These are phyloP conservation scores for Jamesozyma piceae DNA, from an alignment of 805 yeast genomes.

Conservation along the genomic window DNA sequence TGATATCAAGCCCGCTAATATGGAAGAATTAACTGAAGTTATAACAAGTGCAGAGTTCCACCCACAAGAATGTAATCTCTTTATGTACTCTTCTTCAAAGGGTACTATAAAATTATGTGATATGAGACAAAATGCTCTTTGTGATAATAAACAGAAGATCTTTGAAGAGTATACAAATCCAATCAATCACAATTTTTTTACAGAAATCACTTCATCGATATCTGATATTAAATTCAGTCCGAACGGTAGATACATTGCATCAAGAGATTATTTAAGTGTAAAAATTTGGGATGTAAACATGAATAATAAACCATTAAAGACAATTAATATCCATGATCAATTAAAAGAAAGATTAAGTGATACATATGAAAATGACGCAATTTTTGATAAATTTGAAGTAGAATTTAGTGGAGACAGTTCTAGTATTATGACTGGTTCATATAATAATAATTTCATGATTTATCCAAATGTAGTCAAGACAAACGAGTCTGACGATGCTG, in stretches of 20 bases:
- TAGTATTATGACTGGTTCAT: constrained; percentile 92
- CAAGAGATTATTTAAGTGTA: constrained; percentile 94
- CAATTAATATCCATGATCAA: constrained; percentile 92
- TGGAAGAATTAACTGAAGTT: constrained; percentile 98
- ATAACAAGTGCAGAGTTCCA: constrained; percentile 95
- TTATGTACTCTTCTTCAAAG: constrained; percentile 91
- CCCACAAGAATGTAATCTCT: constrained; percentile 82
- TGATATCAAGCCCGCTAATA: constrained; percentile 93
- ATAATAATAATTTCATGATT: constrained; percentile 93
- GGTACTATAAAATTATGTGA: constrained; percentile 93
- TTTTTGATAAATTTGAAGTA: constrained; percentile 96
- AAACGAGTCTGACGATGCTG: constrained; percentile 12
- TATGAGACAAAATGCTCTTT: constrained; percentile 90
- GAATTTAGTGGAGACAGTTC: constrained; percentile 88
- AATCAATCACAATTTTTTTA: constrained; percentile 84
- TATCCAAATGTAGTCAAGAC: constrained; percentile 70
- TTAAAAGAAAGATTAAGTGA: constrained; percentile 89
- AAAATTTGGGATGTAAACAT: constrained; percentile 97
- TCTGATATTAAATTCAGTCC: constrained; percentile 87
- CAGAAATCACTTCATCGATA: constrained; percentile 91
- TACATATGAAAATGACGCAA: constrained; percentile 96
- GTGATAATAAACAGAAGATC: constrained; percentile 79
- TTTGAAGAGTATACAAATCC: constrained; percentile 94
- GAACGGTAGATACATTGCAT: constrained; percentile 91
- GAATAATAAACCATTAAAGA: constrained; percentile 91